These are phyloP conservation scores for Silene coronaria DNA, from an alignment of 179 eudicot species.

Conservation along the genomic window DNA sequence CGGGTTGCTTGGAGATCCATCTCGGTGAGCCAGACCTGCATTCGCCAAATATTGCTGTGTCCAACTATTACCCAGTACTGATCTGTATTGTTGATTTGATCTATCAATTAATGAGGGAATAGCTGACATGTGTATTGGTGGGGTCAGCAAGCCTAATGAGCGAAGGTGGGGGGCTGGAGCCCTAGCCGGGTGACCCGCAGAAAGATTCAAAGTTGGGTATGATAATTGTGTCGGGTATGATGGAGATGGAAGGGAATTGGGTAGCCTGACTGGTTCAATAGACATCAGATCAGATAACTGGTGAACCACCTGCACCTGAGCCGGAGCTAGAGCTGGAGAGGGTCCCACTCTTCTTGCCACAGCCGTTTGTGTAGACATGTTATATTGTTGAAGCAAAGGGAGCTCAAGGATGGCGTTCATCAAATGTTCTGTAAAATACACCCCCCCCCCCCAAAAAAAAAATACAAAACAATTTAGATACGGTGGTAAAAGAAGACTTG, in stretches of 20 bases:
- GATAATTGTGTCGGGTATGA: neutral
- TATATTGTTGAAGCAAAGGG: neutral
- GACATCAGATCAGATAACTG: conserved; percentile 25
- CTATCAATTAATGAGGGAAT: neutral
- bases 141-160: neutral
- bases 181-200: neutral
- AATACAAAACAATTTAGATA: neutral
- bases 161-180: conserved; percentile 12
- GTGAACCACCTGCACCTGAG: conserved; percentile 24
- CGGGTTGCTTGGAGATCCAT: conserved; percentile 6
- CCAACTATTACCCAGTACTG: neutral
- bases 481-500: neutral
- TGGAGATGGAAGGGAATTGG: neutral
- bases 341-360: neutral
- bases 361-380: neutral
- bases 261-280: conserved; percentile 7
- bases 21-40: neutral
- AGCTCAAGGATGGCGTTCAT: conserved; percentile 9
- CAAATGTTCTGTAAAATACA: conserved; percentile 14
- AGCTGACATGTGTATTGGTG: neutral
- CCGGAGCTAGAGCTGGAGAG: neutral
- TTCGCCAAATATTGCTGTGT: neutral
- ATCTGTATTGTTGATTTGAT: neutral
- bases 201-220: neutral
- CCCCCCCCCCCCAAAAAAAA: neutral